phyloP scores from a whole-genome alignment of 169 alveolate genomes.

The Plasmodium relictum region DNA sequence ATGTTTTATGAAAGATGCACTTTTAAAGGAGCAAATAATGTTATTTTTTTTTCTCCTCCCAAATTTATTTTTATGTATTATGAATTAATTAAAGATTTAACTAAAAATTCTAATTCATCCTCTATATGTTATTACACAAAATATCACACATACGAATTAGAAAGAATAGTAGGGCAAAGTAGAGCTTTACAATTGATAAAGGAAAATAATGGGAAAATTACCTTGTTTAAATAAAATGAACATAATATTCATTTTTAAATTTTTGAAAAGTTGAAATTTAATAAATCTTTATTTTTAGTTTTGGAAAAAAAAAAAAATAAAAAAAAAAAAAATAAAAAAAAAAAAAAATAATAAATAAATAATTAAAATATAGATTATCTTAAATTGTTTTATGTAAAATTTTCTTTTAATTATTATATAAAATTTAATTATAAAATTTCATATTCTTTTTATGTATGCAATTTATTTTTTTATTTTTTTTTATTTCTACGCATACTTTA shows the following conservation, averaged over 20 bases:
- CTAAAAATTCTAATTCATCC: conserved; percentile 44
- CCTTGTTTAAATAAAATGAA: conserved; percentile 77
- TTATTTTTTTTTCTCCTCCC: conserved; percentile 72
- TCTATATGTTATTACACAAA: conserved; percentile 82
- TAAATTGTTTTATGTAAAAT: neutral
- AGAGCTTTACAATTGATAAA: conserved; percentile 73
- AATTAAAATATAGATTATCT: neutral
- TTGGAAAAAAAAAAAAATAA: neutral
- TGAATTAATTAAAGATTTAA: conserved; percentile 64
- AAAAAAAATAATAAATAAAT: neutral
- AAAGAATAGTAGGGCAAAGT: conserved; percentile 82
- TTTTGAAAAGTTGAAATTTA: neutral
- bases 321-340: neutral
- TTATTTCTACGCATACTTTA: neutral
- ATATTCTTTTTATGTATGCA: neutral
- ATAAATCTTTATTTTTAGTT: no score
- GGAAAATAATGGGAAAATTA: conserved; percentile 82
- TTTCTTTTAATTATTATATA: neutral
- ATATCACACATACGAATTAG: conserved; percentile 82
- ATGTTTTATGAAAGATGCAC: conserved; percentile 71
- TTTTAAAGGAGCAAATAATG: conserved; percentile 63
- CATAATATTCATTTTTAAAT: neutral
- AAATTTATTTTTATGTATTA: conserved; percentile 60
- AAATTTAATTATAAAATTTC: neutral
- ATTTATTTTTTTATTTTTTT: neutral